Percentiles rank a stretch among this genome's conserved stretches.
Conservation (phyloP, 2,329 filamentous ascomycete species). For the Diaporthe ilicicola region DNA sequence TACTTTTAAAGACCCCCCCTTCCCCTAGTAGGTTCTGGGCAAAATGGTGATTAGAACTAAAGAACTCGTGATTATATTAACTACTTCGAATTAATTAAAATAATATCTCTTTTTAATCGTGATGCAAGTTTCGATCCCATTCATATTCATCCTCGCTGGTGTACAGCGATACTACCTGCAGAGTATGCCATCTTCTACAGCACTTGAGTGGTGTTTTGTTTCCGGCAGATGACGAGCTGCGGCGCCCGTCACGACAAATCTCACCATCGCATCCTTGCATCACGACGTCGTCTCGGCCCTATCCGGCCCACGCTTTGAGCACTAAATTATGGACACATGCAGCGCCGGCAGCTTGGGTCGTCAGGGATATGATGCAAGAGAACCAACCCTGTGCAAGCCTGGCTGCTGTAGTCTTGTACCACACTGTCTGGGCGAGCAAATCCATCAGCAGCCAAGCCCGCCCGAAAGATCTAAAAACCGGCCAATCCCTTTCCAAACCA, state of each 20-base stretch:
- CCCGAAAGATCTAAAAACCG: background rate
- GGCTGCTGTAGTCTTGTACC: background rate
- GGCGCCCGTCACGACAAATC: slow-evolving; percentile 1
- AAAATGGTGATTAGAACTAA: background rate
- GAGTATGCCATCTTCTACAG: background rate
- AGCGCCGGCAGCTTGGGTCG: background rate
- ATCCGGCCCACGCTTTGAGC: background rate
- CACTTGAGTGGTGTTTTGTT: background rate
- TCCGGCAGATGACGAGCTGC: slow-evolving; percentile 8
- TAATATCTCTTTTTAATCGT: background rate
- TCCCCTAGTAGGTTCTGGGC: too few relatives aligned
- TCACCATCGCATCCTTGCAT: slow-evolving; percentile 20
- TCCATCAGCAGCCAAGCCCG: slow-evolving; percentile 1
- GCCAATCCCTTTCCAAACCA: background rate
- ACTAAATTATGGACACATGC: background rate
- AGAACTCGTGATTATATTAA: background rate
- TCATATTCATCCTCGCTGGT: background rate
- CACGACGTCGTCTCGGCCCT: background rate
- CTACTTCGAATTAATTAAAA: background rate
- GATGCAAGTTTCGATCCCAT: background rate
- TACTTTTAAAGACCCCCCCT: too few relatives aligned
- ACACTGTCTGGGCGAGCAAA: background rate
- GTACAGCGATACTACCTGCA: background rate
- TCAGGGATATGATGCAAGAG: background rate
- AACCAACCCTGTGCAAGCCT: background rate